Evolutionary conservation across 2,329 filamentous ascomycete species (phyloP).

Genomic region (Alternaria metachromatica): DNA sequence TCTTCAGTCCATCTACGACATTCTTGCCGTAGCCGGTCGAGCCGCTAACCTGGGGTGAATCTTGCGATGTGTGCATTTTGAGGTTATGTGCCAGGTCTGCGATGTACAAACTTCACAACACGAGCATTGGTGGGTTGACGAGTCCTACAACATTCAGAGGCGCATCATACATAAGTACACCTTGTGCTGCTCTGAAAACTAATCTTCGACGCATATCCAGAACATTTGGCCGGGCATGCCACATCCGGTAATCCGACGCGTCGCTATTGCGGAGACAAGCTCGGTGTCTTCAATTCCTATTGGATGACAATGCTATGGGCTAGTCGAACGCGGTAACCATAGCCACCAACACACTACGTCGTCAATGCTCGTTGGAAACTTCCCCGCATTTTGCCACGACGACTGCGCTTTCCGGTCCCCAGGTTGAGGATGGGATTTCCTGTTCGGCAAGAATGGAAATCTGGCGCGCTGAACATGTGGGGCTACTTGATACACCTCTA

Average conservation of each 20-base stretch:
- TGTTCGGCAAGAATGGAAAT: neutral
- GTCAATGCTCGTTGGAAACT: neutral
- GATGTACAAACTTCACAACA: neutral
- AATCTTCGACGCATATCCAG: neutral
- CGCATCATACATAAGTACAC: neutral
- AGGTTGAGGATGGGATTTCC: neutral
- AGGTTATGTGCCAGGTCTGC: neutral
- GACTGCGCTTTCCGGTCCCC: neutral
- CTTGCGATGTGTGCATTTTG: slow-evolving; percentile 27
- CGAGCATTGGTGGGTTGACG: neutral
- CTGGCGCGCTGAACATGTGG: slow-evolving; percentile 3
- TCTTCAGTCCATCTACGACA: neutral
- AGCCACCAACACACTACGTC: slow-evolving; percentile 11
- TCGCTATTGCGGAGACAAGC: neutral
- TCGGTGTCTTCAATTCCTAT: neutral
- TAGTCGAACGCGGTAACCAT: slow-evolving; percentile 15
- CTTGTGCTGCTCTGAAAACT: neutral
- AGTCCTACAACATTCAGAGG: neutral
- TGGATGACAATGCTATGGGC: neutral
- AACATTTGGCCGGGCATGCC: slow-evolving; percentile 1
- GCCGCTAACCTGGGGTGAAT: slow-evolving; percentile 17
- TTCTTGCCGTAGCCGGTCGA: slow-evolving; percentile 13
- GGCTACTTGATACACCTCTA: neutral
- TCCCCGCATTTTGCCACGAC: slow-evolving; percentile 15
- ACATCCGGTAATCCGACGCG: slow-evolving; percentile 10